A percentile compares a stretch with the other conserved stretches of the same genome.
These are phyloP conservation scores for Coccomyxa sp. DNA, from an alignment of 139 green algal genomes.

Conservation along the genomic window DNA sequence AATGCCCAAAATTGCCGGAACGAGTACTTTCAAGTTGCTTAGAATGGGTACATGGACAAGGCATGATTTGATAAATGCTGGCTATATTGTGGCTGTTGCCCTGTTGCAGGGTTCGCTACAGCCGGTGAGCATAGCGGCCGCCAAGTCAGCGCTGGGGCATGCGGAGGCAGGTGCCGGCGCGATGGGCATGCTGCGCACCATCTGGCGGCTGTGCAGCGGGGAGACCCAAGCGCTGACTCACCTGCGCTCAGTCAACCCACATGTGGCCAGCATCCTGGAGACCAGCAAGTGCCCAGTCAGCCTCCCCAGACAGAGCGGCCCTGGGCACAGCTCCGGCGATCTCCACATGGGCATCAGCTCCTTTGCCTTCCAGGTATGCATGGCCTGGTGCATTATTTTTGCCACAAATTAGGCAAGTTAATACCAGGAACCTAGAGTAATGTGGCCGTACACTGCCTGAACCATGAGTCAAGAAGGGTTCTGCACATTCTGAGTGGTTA, in stretches of 20 bases:
- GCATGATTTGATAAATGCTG: no score
- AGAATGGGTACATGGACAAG: no score
- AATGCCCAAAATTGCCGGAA: no score
- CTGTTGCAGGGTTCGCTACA: no score
- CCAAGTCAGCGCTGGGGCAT: conserved; percentile 14
- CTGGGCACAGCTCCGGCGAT: not conserved
- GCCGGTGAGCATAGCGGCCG: conserved; percentile 9
- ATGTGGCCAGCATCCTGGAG: conserved; percentile 25
- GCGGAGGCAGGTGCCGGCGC: conserved; percentile 57
- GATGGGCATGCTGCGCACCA: conserved; percentile 30
- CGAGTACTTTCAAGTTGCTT: no score
- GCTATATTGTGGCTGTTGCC: no score
- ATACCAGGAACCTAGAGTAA: no score
- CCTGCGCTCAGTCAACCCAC: conserved; percentile 47
- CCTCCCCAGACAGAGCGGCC: conserved; percentile 19
- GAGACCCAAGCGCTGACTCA: conserved; percentile 23
- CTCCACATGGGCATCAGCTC: conserved; percentile 51
- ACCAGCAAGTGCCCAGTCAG: conserved; percentile 1
- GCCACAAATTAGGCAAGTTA: no score
- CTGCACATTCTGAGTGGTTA: no score
- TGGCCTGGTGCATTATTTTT: no score
- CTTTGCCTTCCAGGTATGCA: conserved; percentile 71
- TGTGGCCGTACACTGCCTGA: no score
- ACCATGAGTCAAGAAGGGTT: no score
- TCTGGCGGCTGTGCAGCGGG: not conserved